Percentiles rank a stretch among this genome's conserved stretches.
Conservation (phyloP, 2,329 filamentous ascomycete genomes). For the Microdochium trichocladiopsis region DNA sequence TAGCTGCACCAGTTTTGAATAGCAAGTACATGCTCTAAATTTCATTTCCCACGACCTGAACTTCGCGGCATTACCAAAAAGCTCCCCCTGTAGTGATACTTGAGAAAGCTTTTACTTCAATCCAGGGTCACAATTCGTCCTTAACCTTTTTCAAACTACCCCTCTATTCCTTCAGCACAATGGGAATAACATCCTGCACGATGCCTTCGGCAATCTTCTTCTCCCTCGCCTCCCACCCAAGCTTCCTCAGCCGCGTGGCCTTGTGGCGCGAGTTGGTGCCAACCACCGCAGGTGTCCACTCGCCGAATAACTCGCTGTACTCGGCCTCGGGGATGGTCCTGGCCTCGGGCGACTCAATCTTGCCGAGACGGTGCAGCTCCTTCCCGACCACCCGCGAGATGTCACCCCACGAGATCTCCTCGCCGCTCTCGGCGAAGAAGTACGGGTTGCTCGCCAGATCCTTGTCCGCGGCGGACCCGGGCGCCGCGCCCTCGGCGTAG, state of each 20-base stretch:
- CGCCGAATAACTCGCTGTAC: slow-evolving; percentile 31
- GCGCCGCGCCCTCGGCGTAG: slow-evolving; percentile 26
- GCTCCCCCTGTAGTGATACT: no score
- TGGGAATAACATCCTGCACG: slow-evolving; percentile 33
- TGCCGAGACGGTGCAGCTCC: slow-evolving; percentile 26
- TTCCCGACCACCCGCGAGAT: slow-evolving; percentile 28
- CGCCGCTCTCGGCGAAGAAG: slow-evolving; percentile 38
- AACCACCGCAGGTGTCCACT: slow-evolving; percentile 24
- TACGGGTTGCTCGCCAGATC: slow-evolving; percentile 34
- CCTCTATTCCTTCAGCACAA: slow-evolving; percentile 20
- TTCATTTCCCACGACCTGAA: no score
- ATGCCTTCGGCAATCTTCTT: slow-evolving; percentile 30
- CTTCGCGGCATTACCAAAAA: no score
- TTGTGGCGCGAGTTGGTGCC: slow-evolving; percentile 34
- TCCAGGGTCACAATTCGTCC: no score
- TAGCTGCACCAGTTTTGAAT: no score
- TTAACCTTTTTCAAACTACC: no score
- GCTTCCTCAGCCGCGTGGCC: slow-evolving; percentile 30
- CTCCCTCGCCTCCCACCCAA: slow-evolving; percentile 37
- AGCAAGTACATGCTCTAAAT: no score
- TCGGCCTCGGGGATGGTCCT: slow-evolving; percentile 24
- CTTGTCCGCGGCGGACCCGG: slow-evolving; percentile 6
- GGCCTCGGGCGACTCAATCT: slow-evolving; percentile 25
- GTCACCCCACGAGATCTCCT: slow-evolving; percentile 34
- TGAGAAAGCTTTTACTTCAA: no score